Evolutionary conservation across 208 protist species (phyloP), one percentile per base, ranked within the genome.

Genomic region (Trypanosoma scelopori): DNA sequence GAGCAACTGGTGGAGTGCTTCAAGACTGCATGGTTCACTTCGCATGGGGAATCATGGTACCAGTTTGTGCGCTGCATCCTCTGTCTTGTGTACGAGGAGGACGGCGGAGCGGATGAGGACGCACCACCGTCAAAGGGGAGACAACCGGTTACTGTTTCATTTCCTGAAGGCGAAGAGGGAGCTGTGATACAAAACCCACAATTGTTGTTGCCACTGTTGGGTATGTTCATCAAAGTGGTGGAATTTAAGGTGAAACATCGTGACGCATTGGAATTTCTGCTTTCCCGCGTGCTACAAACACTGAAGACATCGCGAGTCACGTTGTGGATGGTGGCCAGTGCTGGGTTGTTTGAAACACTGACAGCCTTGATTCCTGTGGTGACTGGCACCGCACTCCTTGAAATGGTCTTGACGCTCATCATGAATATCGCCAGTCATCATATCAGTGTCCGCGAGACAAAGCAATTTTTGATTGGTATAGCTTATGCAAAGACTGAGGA

Each of bases 391-490:
- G 53, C 65, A 32, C 72, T 87, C 28, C 60, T 80, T 18, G 69
- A 55, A n/a, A 69, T 74, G 56, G 43, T 87, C 6, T 37, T 79
- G 16, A 20, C 20, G 2, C 69, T 88, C 32, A 72, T 94, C 20
- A 84, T 78, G 42, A 47, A 64, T 20, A 69, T 85, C 20, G 58
- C 80, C 5, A 72, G 63, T 28, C 75, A 84, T 53, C 81, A 92
- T 66, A 73, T 94, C 7, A 79, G 79, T 60, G 82, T 92, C n/a
- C 77, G 80, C 0, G 82, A 94, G 69, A 59, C 89, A 57, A 94
- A 94, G 53, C 85, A 85, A 47, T 70, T 92, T 39, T 67, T 94
- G 16, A 71, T 87, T 45, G 61, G 70, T 28, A 74, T 91, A 30
- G 77, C 82, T n/a, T 74, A 89, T 50, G 72, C 79, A 0, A 50